Conservation (phyloP, 257 asterid species). For the Capsicum pubescens region DNA sequence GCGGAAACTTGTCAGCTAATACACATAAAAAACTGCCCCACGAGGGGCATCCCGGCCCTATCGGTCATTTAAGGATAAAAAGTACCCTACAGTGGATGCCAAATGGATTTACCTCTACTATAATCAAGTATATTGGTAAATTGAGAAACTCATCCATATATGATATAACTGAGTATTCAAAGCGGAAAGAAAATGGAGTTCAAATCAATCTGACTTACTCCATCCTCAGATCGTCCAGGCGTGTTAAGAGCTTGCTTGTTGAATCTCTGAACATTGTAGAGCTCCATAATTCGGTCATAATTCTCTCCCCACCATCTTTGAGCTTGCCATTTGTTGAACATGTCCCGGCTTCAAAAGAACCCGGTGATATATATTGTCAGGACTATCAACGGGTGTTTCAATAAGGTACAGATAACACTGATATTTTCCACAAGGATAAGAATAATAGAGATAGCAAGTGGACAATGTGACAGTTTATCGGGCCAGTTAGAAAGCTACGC, state of each 20-base stretch:
- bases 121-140: background rate
- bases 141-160: background rate
- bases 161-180: background rate
- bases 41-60: no score
- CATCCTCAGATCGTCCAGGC: constrained; percentile 84
- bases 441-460: background rate
- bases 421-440: background rate
- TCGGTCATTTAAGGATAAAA: no score
- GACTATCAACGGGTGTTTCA: background rate
- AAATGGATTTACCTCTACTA: no score
- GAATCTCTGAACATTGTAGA: constrained; percentile 83
- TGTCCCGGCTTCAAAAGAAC: constrained; percentile 68
- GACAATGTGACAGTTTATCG: constrained; percentile 17
- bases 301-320: constrained; percentile 96
- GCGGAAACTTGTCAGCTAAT: background rate
- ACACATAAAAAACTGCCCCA: no score
- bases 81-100: no score
- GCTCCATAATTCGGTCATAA: constrained; percentile 85
- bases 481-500: constrained; percentile 9
- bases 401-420: background rate
- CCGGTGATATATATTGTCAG: background rate
- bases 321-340: constrained; percentile 88
- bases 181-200: background rate
- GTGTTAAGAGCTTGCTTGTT: constrained; percentile 78
- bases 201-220: constrained; percentile 50